Conservation (phyloP, 192 early-diverging fungal species). For the Coemansia guatemalensis region DNA sequence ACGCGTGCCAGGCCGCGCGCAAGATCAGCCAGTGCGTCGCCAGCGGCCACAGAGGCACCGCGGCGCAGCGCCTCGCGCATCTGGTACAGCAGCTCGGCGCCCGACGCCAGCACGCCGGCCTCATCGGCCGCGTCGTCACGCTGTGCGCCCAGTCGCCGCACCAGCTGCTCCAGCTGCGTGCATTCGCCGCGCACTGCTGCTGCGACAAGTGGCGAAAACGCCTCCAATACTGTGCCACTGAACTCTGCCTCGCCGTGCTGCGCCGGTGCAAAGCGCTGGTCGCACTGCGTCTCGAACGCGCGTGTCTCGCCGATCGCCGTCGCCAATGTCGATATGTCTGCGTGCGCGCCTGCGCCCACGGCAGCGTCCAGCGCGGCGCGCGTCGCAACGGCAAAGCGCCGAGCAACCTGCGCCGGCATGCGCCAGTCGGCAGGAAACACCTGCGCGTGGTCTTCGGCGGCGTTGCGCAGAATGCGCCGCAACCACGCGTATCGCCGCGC, state of each 20-base stretch:
- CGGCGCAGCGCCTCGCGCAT: slow-evolving; percentile 88
- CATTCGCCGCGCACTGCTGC: slow-evolving; percentile 89
- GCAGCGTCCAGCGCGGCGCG: slow-evolving; percentile 63
- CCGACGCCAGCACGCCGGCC: slow-evolving; percentile 77
- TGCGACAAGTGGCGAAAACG: slow-evolving; percentile 86
- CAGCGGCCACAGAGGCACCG: slow-evolving; percentile 80
- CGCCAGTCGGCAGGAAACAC: slow-evolving; percentile 82
- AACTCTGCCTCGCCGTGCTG: slow-evolving; percentile 51
- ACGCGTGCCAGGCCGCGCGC: slow-evolving; percentile 77
- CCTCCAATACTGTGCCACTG: slow-evolving; percentile 71
- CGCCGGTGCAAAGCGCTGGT: slow-evolving; percentile 59
- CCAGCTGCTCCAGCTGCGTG: slow-evolving; percentile 56
- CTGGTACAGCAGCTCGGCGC: slow-evolving; percentile 88
- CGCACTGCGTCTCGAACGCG: slow-evolving; percentile 88
- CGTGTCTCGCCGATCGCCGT: slow-evolving; percentile 77
- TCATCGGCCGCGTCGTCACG: slow-evolving; percentile 41
- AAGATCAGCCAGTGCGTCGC: slow-evolving; percentile 86
- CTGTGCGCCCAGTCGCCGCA: slow-evolving; percentile 39
- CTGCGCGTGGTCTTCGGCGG: slow-evolving; percentile 81
- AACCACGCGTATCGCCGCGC: slow-evolving; percentile 92
- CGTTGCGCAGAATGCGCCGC: slow-evolving; percentile 82
- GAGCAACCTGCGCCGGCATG: slow-evolving; percentile 58
- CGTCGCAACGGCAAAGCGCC: slow-evolving; percentile 82
- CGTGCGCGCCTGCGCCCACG: slow-evolving; percentile 59
- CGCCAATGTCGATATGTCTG: slow-evolving; percentile 63